These are phyloP conservation scores for Pseudocercospora crystallina DNA, from an alignment of 2,329 filamentous ascomycete species.

Conservation along the genomic window DNA sequence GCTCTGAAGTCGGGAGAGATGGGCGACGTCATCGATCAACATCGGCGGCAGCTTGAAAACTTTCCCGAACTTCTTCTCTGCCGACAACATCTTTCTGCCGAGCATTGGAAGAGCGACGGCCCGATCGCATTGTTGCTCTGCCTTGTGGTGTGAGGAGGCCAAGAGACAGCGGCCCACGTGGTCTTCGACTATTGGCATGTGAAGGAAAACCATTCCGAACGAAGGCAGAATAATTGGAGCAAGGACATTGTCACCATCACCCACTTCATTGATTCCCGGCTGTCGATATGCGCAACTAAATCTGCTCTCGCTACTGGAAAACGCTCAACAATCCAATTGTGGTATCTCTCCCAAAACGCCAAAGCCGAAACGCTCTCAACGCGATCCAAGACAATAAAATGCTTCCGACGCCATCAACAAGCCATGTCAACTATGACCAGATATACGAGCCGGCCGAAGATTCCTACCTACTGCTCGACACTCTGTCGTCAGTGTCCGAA, in stretches of 20 bases:
- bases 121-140: too few relatives aligned
- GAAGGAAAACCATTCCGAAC: too few relatives aligned
- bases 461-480: slow-evolving; percentile 91
- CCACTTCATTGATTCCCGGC: neutral
- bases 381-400: slow-evolving; percentile 48
- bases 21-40: slow-evolving; percentile 8
- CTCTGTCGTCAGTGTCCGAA: slow-evolving; percentile 72
- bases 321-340: neutral
- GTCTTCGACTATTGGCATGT: too few relatives aligned
- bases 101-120: too few relatives aligned
- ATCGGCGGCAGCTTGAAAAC: too few relatives aligned
- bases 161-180: too few relatives aligned
- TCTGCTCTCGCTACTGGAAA: neutral
- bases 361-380: neutral
- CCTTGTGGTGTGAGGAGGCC: too few relatives aligned
- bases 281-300: neutral
- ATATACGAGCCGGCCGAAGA: slow-evolving; percentile 97
- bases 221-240: too few relatives aligned
- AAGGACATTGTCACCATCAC: too few relatives aligned
- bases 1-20: too few relatives aligned
- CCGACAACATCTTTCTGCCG: too few relatives aligned
- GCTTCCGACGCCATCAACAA: slow-evolving; percentile 91
- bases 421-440: slow-evolving; percentile 82
- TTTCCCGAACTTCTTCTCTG: too few relatives aligned
- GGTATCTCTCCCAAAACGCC: slow-evolving; percentile 7